phyloP scores from a whole-genome alignment of 2,329 filamentous ascomycete genomes.

The Exophiala alcalophila region DNA sequence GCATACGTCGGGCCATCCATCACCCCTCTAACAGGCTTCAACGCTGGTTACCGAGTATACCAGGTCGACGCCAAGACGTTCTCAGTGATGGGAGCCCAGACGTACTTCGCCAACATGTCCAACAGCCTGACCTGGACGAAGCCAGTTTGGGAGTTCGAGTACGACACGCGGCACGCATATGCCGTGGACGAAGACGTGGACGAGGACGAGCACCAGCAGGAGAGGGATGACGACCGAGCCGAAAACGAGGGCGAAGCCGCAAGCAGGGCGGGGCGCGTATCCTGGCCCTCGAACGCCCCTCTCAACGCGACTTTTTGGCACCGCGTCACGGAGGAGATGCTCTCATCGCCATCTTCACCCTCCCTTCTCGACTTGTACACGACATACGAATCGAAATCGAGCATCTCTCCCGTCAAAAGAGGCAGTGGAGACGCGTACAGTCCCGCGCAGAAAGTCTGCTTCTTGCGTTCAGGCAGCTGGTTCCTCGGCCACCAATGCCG shows the following conservation, averaged over 20 bases:
- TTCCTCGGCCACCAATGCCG: conserved; percentile 22
- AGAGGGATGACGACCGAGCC: background rate
- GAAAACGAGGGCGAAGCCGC: background rate
- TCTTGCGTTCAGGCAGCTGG: conserved; percentile 32
- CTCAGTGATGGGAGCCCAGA: conserved; percentile 32
- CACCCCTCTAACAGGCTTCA: conserved; percentile 33
- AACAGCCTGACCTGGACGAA: conserved; percentile 31
- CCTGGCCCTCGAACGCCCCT: conserved; percentile 29
- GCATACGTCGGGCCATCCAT: conserved; percentile 33
- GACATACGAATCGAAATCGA: conserved; percentile 31
- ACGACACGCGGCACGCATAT: conserved; percentile 31
- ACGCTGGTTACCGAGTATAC: conserved; percentile 33
- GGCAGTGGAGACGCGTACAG: conserved; percentile 19
- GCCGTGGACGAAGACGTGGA: background rate
- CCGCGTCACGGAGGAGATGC: conserved; percentile 32
- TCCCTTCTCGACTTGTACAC: conserved; percentile 32
- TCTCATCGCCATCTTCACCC: conserved; percentile 1
- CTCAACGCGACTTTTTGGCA: conserved; percentile 35
- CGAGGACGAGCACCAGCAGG: background rate
- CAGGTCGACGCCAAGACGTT: conserved; percentile 33
- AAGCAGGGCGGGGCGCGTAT: conserved; percentile 11
- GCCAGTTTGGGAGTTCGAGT: conserved; percentile 35
- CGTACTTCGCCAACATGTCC: conserved; percentile 34
- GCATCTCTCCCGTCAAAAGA: conserved; percentile 26
- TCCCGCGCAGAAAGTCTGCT: conserved; percentile 33